Base-by-base conservation (phyloP, 208 protist species). In the Naegleria gruberi region DNA sequence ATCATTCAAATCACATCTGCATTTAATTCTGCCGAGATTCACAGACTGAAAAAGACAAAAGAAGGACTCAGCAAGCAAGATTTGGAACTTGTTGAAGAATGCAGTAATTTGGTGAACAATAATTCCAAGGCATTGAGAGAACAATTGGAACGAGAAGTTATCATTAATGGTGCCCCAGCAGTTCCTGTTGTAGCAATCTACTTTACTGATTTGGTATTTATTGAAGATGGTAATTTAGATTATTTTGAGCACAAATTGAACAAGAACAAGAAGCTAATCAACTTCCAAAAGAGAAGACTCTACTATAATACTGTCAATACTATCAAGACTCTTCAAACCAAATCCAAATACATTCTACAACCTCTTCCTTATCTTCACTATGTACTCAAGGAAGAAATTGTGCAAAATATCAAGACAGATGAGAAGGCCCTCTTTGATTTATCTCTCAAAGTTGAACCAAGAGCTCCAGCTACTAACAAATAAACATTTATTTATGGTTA, bases 241-340 rank as follows among this genome's bases (percentile, higher is more conserved):
- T 42, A 3, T 30, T 89, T 89, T 4, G n/a, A 89, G 0, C 57
- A 89, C 34, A 43, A 23, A 8, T 73, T 3, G 0, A 34, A 65
- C 83, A n/a, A 30, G 46, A 89, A 92, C 12, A 90, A 90, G 42
- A 45, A 55, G 23, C 87, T 93, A 17, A 91, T 93, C 90, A 93
- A 93, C 30, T 93, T 93, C 43, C 47, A 82, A 8, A 93, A 93
- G 74, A 82, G 91, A 85, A 90, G 88, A 44, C 51, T 65, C 26
- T 88, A 65, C 34, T 43, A 26, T 41, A n/a, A 34, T 44, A 42
- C 45, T 40, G 17, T 88, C 15, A 65, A 30, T 30, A 30, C 5
- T 43, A 88, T 88, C 46, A 19, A 55, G n/a, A 34, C 43, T 8
- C 65, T 65, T 0, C 84, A 88, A 42, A 41, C 41, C 6, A 55